These are phyloP conservation scores for Brettanomyces custersianus DNA, from an alignment of 805 yeast species.

Conservation along the genomic window DNA sequence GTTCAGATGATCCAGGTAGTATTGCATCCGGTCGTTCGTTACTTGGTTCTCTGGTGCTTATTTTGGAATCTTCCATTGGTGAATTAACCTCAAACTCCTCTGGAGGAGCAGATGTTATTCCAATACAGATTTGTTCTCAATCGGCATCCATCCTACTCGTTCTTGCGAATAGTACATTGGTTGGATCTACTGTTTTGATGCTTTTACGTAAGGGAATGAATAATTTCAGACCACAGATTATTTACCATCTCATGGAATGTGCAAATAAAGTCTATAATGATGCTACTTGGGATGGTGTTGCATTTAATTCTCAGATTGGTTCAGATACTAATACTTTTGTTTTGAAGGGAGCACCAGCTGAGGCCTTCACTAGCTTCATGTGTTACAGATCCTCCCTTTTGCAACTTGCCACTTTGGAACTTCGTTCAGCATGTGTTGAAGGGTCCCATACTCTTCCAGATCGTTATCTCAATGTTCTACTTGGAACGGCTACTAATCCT, in stretches of 20 bases:
- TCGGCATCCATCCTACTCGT: no score
- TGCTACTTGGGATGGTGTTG: slow-evolving; percentile 55
- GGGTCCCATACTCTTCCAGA: slow-evolving; percentile 44
- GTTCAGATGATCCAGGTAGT: slow-evolving; percentile 36
- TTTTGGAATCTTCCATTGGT: slow-evolving; percentile 34
- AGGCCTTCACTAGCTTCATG: slow-evolving; percentile 53
- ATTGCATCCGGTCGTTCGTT: slow-evolving; percentile 47
- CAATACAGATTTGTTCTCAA: no score
- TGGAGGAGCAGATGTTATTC: no score
- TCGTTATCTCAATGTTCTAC: slow-evolving; percentile 44
- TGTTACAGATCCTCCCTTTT: slow-evolving; percentile 51
- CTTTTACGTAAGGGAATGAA: no score
- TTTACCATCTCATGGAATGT: no score
- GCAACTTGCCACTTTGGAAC: slow-evolving; percentile 61
- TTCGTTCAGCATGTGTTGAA: slow-evolving; percentile 44
- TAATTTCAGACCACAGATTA: no score
- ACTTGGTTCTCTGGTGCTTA: slow-evolving; percentile 41
- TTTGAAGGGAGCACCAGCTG: slow-evolving; percentile 30
- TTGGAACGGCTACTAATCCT: slow-evolving; percentile 44
- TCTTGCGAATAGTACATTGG: no score
- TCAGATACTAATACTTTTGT: no score
- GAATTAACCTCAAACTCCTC: no score
- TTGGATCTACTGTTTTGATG: no score
- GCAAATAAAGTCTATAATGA: slow-evolving; percentile 45
- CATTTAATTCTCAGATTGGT: no score